Evolutionary conservation across 2,329 filamentous ascomycete species (phyloP).

Genomic region (Ophiostoma triangulosporum): DNA sequence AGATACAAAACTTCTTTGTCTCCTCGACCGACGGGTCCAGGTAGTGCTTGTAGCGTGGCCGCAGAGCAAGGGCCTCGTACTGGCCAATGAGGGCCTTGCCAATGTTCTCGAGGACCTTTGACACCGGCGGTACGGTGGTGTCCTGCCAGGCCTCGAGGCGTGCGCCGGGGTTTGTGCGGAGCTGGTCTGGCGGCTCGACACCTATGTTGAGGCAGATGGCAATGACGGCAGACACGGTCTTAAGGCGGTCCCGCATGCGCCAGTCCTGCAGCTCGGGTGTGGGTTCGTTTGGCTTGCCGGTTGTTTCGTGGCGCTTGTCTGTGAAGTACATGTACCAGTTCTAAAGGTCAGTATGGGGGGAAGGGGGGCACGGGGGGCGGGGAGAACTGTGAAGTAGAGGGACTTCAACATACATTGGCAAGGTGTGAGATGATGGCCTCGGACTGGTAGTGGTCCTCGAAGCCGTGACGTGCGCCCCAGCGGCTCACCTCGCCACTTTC

Average conservation of each 20-base stretch:
- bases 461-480: conserved; percentile 65
- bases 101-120: conserved; percentile 85
- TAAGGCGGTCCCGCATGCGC: conserved; percentile 92
- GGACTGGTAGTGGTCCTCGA: conserved; percentile 83
- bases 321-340: conserved; percentile 99
- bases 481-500: conserved; percentile 19
- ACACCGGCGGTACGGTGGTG: conserved; percentile 63
- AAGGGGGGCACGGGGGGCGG: too few species aligned
- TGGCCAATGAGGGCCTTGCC: conserved; percentile 92
- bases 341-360: neutral
- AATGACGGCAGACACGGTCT: conserved; percentile 90
- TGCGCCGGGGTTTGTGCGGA: conserved; percentile 87
- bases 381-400: too few species aligned
- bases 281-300: conserved; percentile 66
- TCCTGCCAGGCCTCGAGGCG: conserved; percentile 97
- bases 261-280: conserved; percentile 68
- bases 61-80: conserved; percentile 87
- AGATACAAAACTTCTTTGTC: conserved; percentile 90
- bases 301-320: conserved; percentile 93
- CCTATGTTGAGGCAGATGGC: conserved; percentile 95
- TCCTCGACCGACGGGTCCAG: conserved; percentile 94
- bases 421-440: conserved; percentile 78
- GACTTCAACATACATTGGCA: conserved; percentile 31
- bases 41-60: conserved; percentile 96
- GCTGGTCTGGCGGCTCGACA: conserved; percentile 90